These are phyloP conservation scores for Syncephalastrum monosporum DNA, from an alignment of 371 early-diverging fungal genomes.

Conservation along the genomic window DNA sequence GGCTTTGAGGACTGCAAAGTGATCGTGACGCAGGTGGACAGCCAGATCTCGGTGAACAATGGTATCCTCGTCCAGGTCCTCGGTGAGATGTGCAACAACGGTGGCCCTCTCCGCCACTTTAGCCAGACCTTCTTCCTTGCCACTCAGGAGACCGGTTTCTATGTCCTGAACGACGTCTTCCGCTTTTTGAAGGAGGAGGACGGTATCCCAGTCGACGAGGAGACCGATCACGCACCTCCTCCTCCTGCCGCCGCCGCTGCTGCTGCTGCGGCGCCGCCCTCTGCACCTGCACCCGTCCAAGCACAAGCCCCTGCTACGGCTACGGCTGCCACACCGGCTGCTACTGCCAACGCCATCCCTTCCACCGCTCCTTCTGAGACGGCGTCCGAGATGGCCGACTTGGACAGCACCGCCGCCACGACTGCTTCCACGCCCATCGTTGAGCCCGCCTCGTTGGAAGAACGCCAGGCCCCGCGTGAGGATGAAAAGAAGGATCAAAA, in stretches of 20 bases:
- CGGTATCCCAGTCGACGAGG: not conserved
- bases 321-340: not conserved
- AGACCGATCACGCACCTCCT: too few relatives aligned
- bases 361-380: not conserved
- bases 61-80: slow-evolving; percentile 91
- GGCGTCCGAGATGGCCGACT: slow-evolving; percentile 6
- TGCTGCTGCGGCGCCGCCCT: not conserved
- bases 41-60: slow-evolving; percentile 71
- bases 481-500: slow-evolving; percentile 13
- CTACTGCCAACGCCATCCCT: not conserved
- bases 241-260: too few relatives aligned
- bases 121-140: slow-evolving; percentile 94
- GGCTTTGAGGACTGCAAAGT: slow-evolving; percentile 85
- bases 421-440: slow-evolving; percentile 16
- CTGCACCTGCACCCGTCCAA: slow-evolving; percentile 6
- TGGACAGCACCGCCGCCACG: slow-evolving; percentile 20
- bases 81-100: slow-evolving; percentile 89
- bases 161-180: slow-evolving; percentile 93
- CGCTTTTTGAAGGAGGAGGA: slow-evolving; percentile 87
- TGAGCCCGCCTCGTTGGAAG: slow-evolving; percentile 3
- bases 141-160: slow-evolving; percentile 88
- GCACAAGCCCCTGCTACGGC: slow-evolving; percentile 1
- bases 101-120: slow-evolving; percentile 79
- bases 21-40: slow-evolving; percentile 86
- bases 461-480: not conserved